Conservation (phyloP, 805 yeast species). For the Barnettozyma populi region DNA sequence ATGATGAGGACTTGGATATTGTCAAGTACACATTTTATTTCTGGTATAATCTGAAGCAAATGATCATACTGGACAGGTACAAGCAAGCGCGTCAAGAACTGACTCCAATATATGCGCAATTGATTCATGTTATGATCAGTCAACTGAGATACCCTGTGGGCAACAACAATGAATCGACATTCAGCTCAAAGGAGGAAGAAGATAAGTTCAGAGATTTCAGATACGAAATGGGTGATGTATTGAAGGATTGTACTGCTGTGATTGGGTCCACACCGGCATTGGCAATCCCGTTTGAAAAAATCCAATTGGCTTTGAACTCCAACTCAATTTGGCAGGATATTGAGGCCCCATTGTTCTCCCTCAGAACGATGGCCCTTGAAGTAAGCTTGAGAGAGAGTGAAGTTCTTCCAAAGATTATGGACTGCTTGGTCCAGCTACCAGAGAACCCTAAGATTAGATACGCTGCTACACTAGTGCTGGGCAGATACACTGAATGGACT, state of each 20-base stretch:
- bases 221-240: constrained; percentile 96
- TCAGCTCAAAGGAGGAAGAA: constrained; percentile 73
- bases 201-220: constrained; percentile 92
- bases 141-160: constrained; percentile 73
- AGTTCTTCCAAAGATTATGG: constrained; percentile 74
- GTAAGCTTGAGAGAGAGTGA: constrained; percentile 61
- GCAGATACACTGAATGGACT: constrained; percentile 97
- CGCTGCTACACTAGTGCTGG: constrained; percentile 88
- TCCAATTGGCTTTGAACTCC: constrained; percentile 36
- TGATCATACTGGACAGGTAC: constrained; percentile 52
- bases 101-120: constrained; percentile 48
- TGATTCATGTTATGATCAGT: constrained; percentile 54
- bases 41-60: constrained; percentile 79
- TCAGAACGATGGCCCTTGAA: constrained; percentile 94
- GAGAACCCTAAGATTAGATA: constrained; percentile 84
- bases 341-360: constrained; percentile 84
- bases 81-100: constrained; percentile 45
- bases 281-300: constrained; percentile 58
- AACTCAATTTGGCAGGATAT: constrained; percentile 65
- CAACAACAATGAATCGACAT: constrained; percentile 39
- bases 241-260: constrained; percentile 91
- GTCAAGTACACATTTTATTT: constrained; percentile 88
- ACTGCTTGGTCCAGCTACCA: constrained; percentile 61
- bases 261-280: constrained; percentile 73
- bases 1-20: constrained; percentile 80